A percentile compares a stretch with the other conserved stretches of the same genome.
Conservation (phyloP, 1,284 basidiomycete genomes). For the Moesziomyces aphidis region DNA sequence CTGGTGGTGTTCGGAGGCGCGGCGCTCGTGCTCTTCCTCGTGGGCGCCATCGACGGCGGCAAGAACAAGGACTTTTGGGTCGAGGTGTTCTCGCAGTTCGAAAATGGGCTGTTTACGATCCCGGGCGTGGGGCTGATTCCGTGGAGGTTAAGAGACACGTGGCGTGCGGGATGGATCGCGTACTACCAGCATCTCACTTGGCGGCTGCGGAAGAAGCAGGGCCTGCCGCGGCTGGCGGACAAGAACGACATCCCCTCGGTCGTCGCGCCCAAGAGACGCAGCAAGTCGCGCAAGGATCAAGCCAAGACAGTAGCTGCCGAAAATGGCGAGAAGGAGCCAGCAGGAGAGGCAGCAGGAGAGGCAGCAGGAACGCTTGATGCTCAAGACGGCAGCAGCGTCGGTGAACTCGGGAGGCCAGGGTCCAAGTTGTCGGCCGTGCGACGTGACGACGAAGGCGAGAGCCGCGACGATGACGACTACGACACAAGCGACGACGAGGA, state of each 20-base stretch:
- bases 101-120: conserved; percentile 82
- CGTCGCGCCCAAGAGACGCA: conserved; percentile 72
- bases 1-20: conserved; percentile 50
- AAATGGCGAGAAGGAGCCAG: not conserved
- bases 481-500: conserved; percentile 9
- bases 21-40: conserved; percentile 43
- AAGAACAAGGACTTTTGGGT: conserved; percentile 71
- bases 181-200: conserved; percentile 68
- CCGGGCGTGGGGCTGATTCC: conserved; percentile 76
- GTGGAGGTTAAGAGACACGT: conserved; percentile 80
- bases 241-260: conserved; percentile 39
- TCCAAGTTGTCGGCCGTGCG: not conserved
- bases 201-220: conserved; percentile 33
- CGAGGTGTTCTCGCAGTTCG: conserved; percentile 81
- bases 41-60: conserved; percentile 38
- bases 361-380: not conserved
- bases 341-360: not conserved
- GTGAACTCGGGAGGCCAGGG: not conserved
- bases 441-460: not conserved
- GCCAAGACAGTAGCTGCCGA: not conserved
- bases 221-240: conserved; percentile 32
- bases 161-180: conserved; percentile 79
- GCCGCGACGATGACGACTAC: conserved; percentile 44
- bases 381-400: not conserved
- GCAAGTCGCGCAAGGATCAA: not conserved